Conservation (phyloP, 352 stramenopile species). For the Pythium volutum region DNA sequence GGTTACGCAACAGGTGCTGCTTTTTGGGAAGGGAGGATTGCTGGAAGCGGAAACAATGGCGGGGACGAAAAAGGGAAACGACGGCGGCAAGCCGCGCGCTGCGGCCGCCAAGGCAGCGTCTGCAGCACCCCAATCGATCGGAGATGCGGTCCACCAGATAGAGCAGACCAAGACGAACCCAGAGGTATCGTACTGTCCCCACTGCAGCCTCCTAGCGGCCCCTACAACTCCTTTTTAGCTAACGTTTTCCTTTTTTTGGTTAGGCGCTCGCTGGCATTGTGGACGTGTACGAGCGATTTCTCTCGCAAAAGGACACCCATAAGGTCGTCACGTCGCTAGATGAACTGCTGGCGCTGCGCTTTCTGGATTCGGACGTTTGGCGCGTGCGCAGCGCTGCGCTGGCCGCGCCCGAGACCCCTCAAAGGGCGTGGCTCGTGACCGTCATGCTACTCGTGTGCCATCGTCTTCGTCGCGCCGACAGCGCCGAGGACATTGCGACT, state of each 20-base stretch:
- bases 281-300: conserved; percentile 35
- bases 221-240: background rate
- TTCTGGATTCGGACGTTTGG: conserved; percentile 8
- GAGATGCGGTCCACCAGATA: conserved; percentile 11
- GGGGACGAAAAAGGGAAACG: background rate
- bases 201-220: background rate
- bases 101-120: background rate
- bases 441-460: conserved; percentile 39
- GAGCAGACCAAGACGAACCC: conserved; percentile 3
- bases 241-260: background rate
- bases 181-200: conserved; percentile 6
- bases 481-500: background rate
- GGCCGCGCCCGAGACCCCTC: conserved; percentile 11
- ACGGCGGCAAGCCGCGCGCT: background rate
- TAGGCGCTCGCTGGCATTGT: conserved; percentile 25
- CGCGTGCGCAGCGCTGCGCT: conserved; percentile 2
- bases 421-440: conserved; percentile 39
- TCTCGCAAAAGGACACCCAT: conserved; percentile 44
- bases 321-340: conserved; percentile 48
- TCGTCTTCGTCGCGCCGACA: conserved; percentile 1
- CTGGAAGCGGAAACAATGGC: conserved; percentile 1
- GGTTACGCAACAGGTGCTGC: conserved; percentile 4
- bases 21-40: background rate
- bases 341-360: conserved; percentile 9
- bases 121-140: background rate